Conservation (phyloP, 2,329 filamentous ascomycete species). For the Colletotrichum karsti region DNA sequence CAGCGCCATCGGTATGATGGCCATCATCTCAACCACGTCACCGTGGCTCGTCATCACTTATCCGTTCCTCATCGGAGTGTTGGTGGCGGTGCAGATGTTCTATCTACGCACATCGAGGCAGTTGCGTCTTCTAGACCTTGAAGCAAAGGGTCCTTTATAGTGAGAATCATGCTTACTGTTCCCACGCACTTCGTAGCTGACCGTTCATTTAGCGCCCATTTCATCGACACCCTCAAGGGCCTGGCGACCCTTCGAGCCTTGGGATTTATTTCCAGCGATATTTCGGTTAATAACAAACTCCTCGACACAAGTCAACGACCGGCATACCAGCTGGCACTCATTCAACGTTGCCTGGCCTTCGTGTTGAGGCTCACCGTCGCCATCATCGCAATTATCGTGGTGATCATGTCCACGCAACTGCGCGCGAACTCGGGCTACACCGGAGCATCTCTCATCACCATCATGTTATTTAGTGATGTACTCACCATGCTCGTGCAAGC, state of each 20-base stretch:
- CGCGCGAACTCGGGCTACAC: slow-evolving; percentile 45
- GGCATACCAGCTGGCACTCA: slow-evolving; percentile 63
- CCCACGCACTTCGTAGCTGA: not conserved
- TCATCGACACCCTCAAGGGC: slow-evolving; percentile 64
- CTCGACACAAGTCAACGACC: slow-evolving; percentile 65
- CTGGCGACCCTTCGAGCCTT: slow-evolving; percentile 65
- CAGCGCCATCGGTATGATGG: slow-evolving; percentile 50
- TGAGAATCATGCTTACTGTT: slow-evolving; percentile 36
- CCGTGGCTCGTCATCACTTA: slow-evolving; percentile 58
- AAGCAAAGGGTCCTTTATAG: slow-evolving; percentile 67
- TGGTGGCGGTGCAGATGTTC: slow-evolving; percentile 63
- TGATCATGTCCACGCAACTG: slow-evolving; percentile 56
- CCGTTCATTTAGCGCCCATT: slow-evolving; percentile 48
- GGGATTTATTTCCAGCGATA: slow-evolving; percentile 56
- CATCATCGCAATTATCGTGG: slow-evolving; percentile 54
- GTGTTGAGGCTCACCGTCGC: slow-evolving; percentile 59
- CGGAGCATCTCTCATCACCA: slow-evolving; percentile 46
- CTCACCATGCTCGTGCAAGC: slow-evolving; percentile 39
- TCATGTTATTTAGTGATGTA: slow-evolving; percentile 44
- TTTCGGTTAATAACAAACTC: slow-evolving; percentile 53
- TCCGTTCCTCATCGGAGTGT: slow-evolving; percentile 52
- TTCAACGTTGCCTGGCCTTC: slow-evolving; percentile 66
- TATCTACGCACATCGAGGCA: slow-evolving; percentile 70
- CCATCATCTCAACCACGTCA: slow-evolving; percentile 52
- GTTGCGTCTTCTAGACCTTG: slow-evolving; percentile 67